These are phyloP conservation scores for Fraxinus excelsior DNA, from an alignment of 257 asterid species.

Conservation along the genomic window DNA sequence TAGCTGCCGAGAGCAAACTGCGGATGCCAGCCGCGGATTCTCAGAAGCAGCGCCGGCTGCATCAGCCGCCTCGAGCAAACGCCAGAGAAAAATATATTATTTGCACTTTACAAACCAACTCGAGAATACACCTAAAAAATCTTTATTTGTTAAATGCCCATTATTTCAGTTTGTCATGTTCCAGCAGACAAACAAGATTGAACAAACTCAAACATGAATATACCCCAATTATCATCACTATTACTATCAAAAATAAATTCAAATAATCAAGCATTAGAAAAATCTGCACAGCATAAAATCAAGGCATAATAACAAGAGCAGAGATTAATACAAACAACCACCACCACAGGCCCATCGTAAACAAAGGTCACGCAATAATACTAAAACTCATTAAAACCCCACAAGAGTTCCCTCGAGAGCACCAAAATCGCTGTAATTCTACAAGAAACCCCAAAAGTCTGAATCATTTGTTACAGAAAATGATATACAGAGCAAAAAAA, in stretches of 20 bases:
- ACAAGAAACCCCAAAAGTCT: constrained; percentile 11
- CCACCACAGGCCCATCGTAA: background rate
- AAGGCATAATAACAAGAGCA: background rate
- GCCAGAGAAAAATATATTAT: no score
- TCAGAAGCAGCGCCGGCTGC: no score
- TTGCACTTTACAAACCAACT: background rate
- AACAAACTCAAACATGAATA: background rate
- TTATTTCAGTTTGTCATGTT: background rate
- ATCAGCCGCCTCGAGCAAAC: no score
- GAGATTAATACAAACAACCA: background rate
- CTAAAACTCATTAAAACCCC: constrained; percentile 5
- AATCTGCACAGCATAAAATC: background rate
- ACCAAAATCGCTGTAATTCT: constrained; percentile 5
- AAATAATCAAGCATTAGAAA: no score
- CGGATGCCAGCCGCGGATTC: no score
- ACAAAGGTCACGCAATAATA: background rate
- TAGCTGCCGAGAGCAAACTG: no score
- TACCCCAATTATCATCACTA: background rate
- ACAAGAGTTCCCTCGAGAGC: background rate
- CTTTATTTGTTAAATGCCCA: background rate
- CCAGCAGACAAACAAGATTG: background rate
- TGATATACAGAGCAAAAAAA: background rate
- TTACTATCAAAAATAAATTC: background rate
- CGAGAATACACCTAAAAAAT: background rate
- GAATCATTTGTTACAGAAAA: background rate